Percentiles rank a stretch among this genome's conserved stretches.
phyloP scores from a whole-genome alignment of 2,329 filamentous ascomycete genomes.

The Phaeomoniella chlamydospora region DNA sequence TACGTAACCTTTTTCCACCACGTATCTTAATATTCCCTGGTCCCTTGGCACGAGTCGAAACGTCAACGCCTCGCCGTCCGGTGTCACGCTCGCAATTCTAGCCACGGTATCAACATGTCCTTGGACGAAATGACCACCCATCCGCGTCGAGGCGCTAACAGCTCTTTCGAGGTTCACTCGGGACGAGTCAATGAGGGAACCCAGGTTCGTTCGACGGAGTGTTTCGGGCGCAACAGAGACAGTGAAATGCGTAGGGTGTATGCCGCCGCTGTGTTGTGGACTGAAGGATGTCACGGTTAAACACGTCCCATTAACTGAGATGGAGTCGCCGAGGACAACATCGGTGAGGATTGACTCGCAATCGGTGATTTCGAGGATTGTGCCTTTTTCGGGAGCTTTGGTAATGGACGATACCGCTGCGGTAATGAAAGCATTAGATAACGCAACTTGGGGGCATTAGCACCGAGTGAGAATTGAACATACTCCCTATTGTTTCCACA shows the following conservation, averaged over 20 bases:
- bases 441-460: too few species aligned
- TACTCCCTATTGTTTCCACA: constrained; percentile 85
- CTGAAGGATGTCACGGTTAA: constrained; percentile 73
- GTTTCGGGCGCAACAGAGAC: constrained; percentile 94
- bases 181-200: constrained; percentile 48
- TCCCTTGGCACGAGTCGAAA: constrained; percentile 58
- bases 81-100: constrained; percentile 53
- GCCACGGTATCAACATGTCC: constrained; percentile 91
- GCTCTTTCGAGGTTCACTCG: constrained; percentile 88
- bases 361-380: constrained; percentile 74
- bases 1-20: constrained; percentile 94
- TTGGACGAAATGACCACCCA: constrained; percentile 97
- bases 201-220: constrained; percentile 89
- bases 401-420: constrained; percentile 48
- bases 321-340: constrained; percentile 79
- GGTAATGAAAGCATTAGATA: too few species aligned
- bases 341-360: constrained; percentile 66
- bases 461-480: constrained; percentile 22
- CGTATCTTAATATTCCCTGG: constrained; percentile 57
- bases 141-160: constrained; percentile 77
- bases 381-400: constrained; percentile 60
- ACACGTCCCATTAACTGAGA: constrained; percentile 89
- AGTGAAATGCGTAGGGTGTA: constrained; percentile 48
- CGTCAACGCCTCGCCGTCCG: constrained; percentile 81
- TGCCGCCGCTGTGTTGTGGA: constrained; percentile 14